Percentiles rank a stretch among this genome's conserved stretches.
Evolutionary conservation across 345 rosid species (phyloP).

Genomic region (Aquilaria sinensis): DNA sequence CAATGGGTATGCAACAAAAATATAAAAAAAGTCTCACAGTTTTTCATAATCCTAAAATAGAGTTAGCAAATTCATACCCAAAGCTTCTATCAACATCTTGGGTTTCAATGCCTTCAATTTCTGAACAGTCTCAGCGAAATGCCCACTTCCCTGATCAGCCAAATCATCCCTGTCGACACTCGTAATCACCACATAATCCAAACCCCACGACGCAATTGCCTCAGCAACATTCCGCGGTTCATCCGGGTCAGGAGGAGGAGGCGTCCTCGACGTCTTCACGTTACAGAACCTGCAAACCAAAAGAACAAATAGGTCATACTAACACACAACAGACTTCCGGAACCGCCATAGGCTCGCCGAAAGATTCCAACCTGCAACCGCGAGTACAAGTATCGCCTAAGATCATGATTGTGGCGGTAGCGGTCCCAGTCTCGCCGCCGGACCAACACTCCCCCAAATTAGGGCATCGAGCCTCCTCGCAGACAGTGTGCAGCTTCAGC

Average conservation of each 20-base stretch:
- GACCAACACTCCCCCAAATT: conserved; percentile 99
- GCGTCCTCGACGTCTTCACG: conserved; percentile 92
- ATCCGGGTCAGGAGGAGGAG: conserved; percentile 89
- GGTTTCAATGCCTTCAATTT: conserved; percentile 84
- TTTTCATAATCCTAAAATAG: too few relatives aligned
- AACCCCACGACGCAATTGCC: conserved; percentile 97
- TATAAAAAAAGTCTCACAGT: too few relatives aligned
- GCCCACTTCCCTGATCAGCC: conserved; percentile 81
- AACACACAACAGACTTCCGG: not conserved
- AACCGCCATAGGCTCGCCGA: not conserved
- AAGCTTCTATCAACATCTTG: conserved; percentile 80
- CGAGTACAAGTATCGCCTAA: conserved; percentile 96
- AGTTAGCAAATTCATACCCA: conserved; percentile 42
- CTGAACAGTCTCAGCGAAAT: conserved; percentile 72
- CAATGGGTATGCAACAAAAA: too few relatives aligned
- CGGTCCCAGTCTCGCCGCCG: conserved; percentile 96
- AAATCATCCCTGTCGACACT: conserved; percentile 93
- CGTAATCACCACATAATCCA: conserved; percentile 87
- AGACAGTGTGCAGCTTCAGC: conserved; percentile 92
- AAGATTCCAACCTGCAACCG: conserved; percentile 65
- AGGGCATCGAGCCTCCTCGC: conserved; percentile 97
- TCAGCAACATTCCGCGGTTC: conserved; percentile 91
- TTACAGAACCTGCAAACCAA: conserved; percentile 60
- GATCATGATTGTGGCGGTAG: conserved; percentile 97
- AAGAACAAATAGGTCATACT: not conserved